Percentiles rank a stretch among this genome's conserved stretches.
phyloP scores from a whole-genome alignment of 148 eudicot species.

The Drosera capensis region DNA sequence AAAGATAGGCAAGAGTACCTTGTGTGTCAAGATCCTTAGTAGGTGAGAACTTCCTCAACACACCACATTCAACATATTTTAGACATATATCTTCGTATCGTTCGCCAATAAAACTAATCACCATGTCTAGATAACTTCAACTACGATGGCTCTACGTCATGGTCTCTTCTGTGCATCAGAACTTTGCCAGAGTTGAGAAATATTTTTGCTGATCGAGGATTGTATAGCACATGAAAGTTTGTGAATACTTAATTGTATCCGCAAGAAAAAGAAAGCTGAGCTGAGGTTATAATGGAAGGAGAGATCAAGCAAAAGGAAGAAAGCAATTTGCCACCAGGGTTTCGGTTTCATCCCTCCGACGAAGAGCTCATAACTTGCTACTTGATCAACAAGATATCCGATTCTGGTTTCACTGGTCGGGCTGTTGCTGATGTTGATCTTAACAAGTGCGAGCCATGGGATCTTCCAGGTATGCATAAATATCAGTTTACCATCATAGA shows the following conservation, averaged over 20 bases:
- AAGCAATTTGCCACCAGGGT: constrained; percentile 59
- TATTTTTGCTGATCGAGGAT: too few relatives aligned
- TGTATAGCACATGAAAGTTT: too few relatives aligned
- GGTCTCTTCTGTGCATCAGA: too few relatives aligned
- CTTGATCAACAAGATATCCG: constrained; percentile 58
- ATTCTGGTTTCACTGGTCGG: constrained; percentile 39
- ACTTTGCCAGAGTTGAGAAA: too few relatives aligned
- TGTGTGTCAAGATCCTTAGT: constrained; percentile 28
- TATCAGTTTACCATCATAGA: neutral
- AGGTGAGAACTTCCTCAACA: constrained; percentile 36
- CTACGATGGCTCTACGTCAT: too few relatives aligned
- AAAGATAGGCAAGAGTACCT: constrained; percentile 8
- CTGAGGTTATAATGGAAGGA: constrained; percentile 26
- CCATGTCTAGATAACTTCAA: neutral
- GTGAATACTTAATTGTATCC: too few relatives aligned
- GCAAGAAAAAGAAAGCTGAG: neutral
- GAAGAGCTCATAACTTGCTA: constrained; percentile 72
- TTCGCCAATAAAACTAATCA: neutral
- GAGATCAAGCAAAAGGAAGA: constrained; percentile 53
- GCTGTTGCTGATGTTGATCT: constrained; percentile 74
- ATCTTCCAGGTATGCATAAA: constrained; percentile 63
- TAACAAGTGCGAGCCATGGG: constrained; percentile 85
- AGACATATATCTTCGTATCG: neutral
- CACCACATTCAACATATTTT: neutral
- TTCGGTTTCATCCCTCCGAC: constrained; percentile 73